Base-by-base conservation (phyloP, 2,329 filamentous ascomycete species). In the Scortechinia acanthostroma region DNA sequence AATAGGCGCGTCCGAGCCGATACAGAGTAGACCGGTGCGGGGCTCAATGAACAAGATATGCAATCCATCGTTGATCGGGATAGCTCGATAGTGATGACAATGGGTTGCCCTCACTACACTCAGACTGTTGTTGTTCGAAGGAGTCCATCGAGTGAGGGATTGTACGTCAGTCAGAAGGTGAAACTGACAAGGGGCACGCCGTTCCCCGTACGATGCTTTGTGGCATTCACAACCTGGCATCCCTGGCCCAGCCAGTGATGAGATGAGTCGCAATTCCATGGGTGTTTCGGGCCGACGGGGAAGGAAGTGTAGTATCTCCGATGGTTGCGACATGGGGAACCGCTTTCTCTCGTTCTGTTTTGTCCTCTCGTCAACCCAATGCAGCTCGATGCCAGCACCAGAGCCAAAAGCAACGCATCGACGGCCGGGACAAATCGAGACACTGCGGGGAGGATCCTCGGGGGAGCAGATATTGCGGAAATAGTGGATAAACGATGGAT, bases 31-130 rank as follows among this genome's bases (percentile, higher is more conserved):
- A 6, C 70, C 72, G 1, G 69, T 75, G 10, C 59, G 58, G 3
- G 80, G 79, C 53, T 86, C 80, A 4, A 77, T 77, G 55, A 83
- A 86, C 3, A 86, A 59, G 25, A 86, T 66, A 51, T 86, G 79
- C 46, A 74, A 64, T 2, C 81, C 80, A 55, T 86, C 83, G 49
- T 77, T 81, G 30, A 86, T 57, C 3, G 83, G 81, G 13, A 83
- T 61, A 2, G 80, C 80, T 42, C 72, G 73, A 52, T 80, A 83
- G 52, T 85, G 78, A 53, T 84, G 78, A 23, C 70, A 70, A 42
- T 63, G 65, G 1, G 62, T 65, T 15, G 65, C 63, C 22, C 64
- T 60, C n/a, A 70, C 56, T 5, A 62, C 53, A 22, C 55, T 61
- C 20, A 62, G 49, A 46, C 22, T 17, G 20, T 43, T 19, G 14